Evolutionary conservation across 305 asterid species (phyloP), one percentile per base, ranked within the genome.

Genomic region (Fraxinus platypoda): DNA sequence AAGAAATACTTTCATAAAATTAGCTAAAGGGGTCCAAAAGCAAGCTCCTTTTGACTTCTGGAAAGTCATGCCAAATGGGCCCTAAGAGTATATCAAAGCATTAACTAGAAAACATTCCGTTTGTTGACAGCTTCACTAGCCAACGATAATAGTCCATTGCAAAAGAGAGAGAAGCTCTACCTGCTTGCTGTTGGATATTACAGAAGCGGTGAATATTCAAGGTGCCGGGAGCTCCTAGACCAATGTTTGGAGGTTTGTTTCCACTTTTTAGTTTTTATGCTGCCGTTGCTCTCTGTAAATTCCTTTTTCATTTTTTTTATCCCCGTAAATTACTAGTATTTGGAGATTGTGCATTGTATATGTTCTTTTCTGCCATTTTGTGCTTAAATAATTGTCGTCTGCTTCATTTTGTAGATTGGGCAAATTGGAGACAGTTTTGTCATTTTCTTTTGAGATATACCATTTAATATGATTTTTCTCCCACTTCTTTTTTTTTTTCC

Each of bases 121-220:
- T 80, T 6, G 28, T 28, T 37, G 74, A 84, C 90, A 88, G 93
- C 88, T 81, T 90, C 97, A 34, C 83, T 90, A 49, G 81, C 91
- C 54, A 86, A 85, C 83, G 8, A 87, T 0, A 83, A 79, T 77
- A 89, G 88, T 72, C 92, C 94, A 13, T 59, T 88, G 81, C 95
- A 89, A 88, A 86, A 85, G 87, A 87, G 92, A 89, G 97, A 92
- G 88, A 92, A 88, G 81, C 87, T 91, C 74, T 92, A 92, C 85
- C 84, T 92, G 70, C 90, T 92, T 3, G 92, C 91, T 1, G 92
- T 92, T 31, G 96, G 91, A 77, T 88, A 83, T 84, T 92, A 91
- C 88, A 87, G 91, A 82, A 86, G 90, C 15, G 86, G 91, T 12
- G 90, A 92, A 75, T 92, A 85, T 81, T 54, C 94, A 64, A 92